These are phyloP conservation scores for Aspergillus persii DNA, from an alignment of 2,329 filamentous ascomycete genomes.

Conservation along the genomic window DNA sequence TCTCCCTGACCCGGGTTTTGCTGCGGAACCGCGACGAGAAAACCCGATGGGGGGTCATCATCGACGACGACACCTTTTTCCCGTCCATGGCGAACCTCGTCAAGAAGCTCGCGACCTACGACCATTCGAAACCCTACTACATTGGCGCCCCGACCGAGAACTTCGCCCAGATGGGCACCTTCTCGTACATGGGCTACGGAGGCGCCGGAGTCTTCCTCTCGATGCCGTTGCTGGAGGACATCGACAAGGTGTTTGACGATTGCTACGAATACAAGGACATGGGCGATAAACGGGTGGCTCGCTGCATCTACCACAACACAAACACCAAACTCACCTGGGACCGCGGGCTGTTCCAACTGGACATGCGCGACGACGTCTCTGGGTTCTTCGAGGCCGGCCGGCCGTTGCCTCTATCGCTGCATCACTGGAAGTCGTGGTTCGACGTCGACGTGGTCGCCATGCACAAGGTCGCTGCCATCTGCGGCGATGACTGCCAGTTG, in stretches of 20 bases:
- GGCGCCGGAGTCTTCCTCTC: constrained; percentile 61
- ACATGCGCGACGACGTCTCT: constrained; percentile 54
- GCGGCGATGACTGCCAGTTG: constrained; percentile 51
- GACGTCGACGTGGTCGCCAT: constrained; percentile 50
- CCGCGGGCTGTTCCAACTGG: constrained; percentile 57
- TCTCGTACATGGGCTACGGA: constrained; percentile 61
- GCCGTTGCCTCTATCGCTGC: constrained; percentile 53
- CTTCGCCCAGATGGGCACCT: constrained; percentile 50
- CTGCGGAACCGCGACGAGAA: constrained; percentile 42
- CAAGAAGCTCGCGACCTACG: constrained; percentile 47
- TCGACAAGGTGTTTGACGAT: constrained; percentile 48
- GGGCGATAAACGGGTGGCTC: constrained; percentile 57
- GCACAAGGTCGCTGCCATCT: constrained; percentile 50
- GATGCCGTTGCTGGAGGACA: constrained; percentile 49
- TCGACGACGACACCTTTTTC: constrained; percentile 66
- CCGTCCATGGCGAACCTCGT: constrained; percentile 53
- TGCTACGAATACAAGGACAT: constrained; percentile 49
- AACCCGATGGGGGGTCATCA: constrained; percentile 56
- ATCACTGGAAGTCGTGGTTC: constrained; percentile 66
- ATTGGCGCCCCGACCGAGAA: constrained; percentile 60
- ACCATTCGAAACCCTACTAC: constrained; percentile 52
- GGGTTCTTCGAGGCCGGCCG: constrained; percentile 61
- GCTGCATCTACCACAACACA: constrained; percentile 58
- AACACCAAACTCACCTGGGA: constrained; percentile 54
- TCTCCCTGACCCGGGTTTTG: constrained; percentile 54